Evolutionary conservation across 148 eudicot genomes (phyloP).

Genomic region (Rhododendron henanense): DNA sequence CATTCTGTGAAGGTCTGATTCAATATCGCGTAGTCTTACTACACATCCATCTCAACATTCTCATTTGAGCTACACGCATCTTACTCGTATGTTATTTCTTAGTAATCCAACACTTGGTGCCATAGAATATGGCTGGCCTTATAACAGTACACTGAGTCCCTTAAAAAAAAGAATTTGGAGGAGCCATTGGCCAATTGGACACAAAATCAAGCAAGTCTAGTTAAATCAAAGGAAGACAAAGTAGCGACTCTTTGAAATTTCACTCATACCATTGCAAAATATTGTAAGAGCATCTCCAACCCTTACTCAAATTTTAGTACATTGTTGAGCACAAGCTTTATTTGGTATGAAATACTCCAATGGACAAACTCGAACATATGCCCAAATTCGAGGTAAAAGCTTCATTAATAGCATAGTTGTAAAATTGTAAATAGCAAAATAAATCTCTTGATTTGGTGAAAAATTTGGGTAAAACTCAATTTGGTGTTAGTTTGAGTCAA

Average conservation of each 20-base stretch:
- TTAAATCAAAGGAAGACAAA: not conserved
- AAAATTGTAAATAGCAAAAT: not conserved
- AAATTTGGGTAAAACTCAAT: not conserved
- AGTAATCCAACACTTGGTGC: not conserved
- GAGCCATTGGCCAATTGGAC: not conserved
- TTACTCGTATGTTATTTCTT: not conserved
- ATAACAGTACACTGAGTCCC: not conserved
- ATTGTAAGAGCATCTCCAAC: not conserved
- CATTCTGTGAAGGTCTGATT: not conserved
- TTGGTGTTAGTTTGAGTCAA: not conserved
- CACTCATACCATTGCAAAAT: not conserved
- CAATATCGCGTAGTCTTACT: not conserved
- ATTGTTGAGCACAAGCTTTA: not conserved
- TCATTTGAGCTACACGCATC: not conserved
- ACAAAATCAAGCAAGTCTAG: not conserved
- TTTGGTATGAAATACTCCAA: not conserved
- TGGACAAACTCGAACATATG: not conserved
- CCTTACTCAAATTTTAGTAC: not conserved
- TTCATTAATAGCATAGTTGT: not conserved
- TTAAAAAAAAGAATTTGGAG: not conserved
- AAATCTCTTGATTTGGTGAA: too few relatives aligned
- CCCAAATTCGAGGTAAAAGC: not conserved
- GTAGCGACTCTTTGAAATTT: not conserved
- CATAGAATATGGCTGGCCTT: not conserved
- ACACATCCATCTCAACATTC: not conserved